Evolutionary conservation across 345 rosid species (phyloP).

Genomic region (Heritiera littoralis): DNA sequence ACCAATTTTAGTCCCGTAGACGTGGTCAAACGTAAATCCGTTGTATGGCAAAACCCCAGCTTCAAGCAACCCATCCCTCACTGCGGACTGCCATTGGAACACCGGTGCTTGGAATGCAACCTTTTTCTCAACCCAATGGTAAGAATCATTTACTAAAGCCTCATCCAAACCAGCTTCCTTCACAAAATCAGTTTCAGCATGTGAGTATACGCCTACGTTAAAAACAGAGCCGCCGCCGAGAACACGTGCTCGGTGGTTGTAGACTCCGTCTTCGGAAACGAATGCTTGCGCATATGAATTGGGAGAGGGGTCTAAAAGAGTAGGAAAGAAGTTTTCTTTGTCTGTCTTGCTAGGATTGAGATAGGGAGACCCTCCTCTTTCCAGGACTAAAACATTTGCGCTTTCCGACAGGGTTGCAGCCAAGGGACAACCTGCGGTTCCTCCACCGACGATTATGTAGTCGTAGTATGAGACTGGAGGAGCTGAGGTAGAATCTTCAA

Average conservation of each 20-base stretch:
- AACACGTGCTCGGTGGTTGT: slow-evolving; percentile 70
- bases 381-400: slow-evolving; percentile 66
- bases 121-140: slow-evolving; percentile 74
- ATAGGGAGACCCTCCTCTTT: slow-evolving; percentile 80
- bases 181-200: slow-evolving; percentile 44
- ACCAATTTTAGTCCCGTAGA: slow-evolving; percentile 67
- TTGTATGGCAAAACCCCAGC: slow-evolving; percentile 64
- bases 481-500: slow-evolving; percentile 40
- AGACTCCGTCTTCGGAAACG: slow-evolving; percentile 78
- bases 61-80: slow-evolving; percentile 69
- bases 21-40: slow-evolving; percentile 66
- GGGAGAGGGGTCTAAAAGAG: slow-evolving; percentile 45
- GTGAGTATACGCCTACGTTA: slow-evolving; percentile 78
- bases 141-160: slow-evolving; percentile 51
- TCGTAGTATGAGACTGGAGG: slow-evolving; percentile 32
- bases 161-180: slow-evolving; percentile 47
- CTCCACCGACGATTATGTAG: slow-evolving; percentile 81
- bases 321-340: slow-evolving; percentile 37
- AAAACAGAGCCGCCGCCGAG: slow-evolving; percentile 81
- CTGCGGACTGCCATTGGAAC: slow-evolving; percentile 74
- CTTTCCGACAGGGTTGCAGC: slow-evolving; percentile 68
- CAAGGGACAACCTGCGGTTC: slow-evolving; percentile 76
- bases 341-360: slow-evolving; percentile 43
- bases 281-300: slow-evolving; percentile 62
- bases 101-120: slow-evolving; percentile 50